These are phyloP conservation scores for Tylopilus balloui DNA, from an alignment of 768 basidiomycete species.

Conservation along the genomic window DNA sequence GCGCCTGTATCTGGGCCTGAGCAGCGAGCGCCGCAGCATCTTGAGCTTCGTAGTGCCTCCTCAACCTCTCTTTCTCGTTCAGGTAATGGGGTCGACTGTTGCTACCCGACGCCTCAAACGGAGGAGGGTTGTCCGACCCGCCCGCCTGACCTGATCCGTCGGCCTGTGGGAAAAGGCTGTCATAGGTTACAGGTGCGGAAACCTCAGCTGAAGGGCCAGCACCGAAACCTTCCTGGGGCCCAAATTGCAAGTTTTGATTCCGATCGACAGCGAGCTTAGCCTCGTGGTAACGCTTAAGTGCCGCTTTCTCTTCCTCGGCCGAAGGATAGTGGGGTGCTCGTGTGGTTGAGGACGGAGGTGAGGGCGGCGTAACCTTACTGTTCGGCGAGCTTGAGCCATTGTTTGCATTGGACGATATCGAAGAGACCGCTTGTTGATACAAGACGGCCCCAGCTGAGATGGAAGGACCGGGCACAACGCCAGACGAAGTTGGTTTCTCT, in stretches of 20 bases:
- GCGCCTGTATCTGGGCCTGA: conserved; percentile 17
- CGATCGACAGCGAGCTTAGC: conserved; percentile 69
- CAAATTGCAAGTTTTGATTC: conserved; percentile 40
- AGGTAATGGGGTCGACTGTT: conserved; percentile 35
- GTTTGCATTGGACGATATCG: conserved; percentile 26
- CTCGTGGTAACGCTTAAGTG: conserved; percentile 60
- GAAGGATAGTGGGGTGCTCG: conserved; percentile 48
- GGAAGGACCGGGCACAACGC: conserved; percentile 14
- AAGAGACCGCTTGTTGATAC: conserved; percentile 44
- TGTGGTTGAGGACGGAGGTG: conserved; percentile 24
- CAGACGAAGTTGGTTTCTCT: conserved; percentile 13
- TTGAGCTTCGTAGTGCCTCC: conserved; percentile 59
- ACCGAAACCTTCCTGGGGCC: conserved; percentile 1
- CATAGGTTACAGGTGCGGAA: conserved; percentile 54
- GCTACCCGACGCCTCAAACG: conserved; percentile 44
- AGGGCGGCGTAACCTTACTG: conserved; percentile 29
- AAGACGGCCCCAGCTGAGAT: conserved; percentile 41
- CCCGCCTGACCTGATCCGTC: conserved; percentile 24
- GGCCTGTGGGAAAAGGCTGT: conserved; percentile 51
- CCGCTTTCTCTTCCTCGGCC: conserved; percentile 74
- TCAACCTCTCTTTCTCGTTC: conserved; percentile 67
- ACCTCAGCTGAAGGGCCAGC: conserved; percentile 14
- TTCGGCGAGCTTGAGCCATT: conserved; percentile 16
- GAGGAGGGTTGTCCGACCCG: conserved; percentile 44
- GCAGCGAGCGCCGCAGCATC: conserved; percentile 50